A percentile compares a stretch with the other conserved stretches of the same genome.
phyloP scores from a whole-genome alignment of 1,139 yeast genomes.

The Pichia norvegensis region DNA sequence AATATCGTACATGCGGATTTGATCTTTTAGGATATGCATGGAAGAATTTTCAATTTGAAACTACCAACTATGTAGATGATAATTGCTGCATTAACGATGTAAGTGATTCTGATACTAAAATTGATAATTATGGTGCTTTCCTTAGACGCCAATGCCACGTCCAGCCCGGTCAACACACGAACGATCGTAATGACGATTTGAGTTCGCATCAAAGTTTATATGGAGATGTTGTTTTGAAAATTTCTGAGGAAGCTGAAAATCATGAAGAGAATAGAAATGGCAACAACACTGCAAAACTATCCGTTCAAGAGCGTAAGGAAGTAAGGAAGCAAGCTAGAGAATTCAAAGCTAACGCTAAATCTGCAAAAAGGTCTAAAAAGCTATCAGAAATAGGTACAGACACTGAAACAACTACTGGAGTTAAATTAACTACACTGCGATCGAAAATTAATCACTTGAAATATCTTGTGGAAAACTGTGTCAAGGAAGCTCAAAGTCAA shows the following conservation, averaged over 20 bases:
- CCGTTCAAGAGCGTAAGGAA: conserved; percentile 7
- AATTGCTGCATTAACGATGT: not conserved
- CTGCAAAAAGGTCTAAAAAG: conserved; percentile 1
- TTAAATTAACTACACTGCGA: not conserved
- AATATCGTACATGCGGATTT: not conserved
- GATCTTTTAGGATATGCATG: not conserved
- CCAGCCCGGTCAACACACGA: conserved; percentile 21
- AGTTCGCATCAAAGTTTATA: conserved; percentile 12
- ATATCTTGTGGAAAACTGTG: conserved; percentile 8
- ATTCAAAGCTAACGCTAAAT: conserved; percentile 3
- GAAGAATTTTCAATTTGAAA: not conserved
- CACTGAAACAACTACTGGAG: not conserved
- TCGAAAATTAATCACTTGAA: conserved; percentile 14
- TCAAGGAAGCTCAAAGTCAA: not conserved
- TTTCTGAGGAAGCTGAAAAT: not conserved
- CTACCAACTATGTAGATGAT: not conserved
- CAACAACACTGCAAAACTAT: not conserved
- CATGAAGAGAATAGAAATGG: not conserved
- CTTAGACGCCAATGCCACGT: not conserved
- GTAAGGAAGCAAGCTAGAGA: conserved; percentile 7
- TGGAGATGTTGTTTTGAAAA: conserved; percentile 3
- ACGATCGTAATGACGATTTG: conserved; percentile 28
- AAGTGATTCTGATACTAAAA: not conserved
- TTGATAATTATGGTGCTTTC: not conserved
- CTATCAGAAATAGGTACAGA: not conserved